These are phyloP conservation scores for Albugo laibachii DNA, from an alignment of 352 stramenopile species.

Conservation along the genomic window DNA sequence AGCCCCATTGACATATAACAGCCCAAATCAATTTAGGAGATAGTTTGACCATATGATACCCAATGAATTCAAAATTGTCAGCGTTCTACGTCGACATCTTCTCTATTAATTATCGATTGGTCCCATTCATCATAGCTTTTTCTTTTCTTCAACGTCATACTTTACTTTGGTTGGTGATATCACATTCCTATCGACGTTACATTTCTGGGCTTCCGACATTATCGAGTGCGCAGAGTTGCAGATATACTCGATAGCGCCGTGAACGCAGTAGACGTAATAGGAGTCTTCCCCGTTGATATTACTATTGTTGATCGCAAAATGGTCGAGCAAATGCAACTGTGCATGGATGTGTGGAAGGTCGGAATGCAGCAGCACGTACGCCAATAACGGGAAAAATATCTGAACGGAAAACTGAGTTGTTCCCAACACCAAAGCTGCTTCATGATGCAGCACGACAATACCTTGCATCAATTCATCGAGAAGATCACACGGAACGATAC, in stretches of 20 bases:
- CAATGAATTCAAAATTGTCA: no score
- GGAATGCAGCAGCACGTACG: conserved; percentile 63
- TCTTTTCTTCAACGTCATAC: no score
- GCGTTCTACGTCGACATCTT: no score
- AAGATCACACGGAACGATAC: conserved; percentile 62
- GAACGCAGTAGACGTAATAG: conserved; percentile 81
- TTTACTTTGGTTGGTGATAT: no score
- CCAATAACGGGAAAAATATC: conserved; percentile 70
- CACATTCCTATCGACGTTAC: no score
- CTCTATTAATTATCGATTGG: no score
- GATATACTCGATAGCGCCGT: conserved; percentile 65
- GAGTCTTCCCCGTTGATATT: conserved; percentile 73
- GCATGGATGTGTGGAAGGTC: conserved; percentile 48
- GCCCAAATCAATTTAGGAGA: not conserved
- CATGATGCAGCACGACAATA: conserved; percentile 63
- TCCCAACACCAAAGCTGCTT: conserved; percentile 68
- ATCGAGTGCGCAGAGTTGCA: conserved; percentile 23
- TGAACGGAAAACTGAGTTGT: conserved; percentile 76
- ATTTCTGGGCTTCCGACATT: no score
- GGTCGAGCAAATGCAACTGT: conserved; percentile 64
- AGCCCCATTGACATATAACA: conserved; percentile 72
- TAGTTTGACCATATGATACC: no score
- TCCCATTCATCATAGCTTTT: no score
- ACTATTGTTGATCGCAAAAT: conserved; percentile 54
- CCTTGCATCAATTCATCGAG: conserved; percentile 73